These are phyloP conservation scores for Aotearoamyces nothofagi DNA, from an alignment of 2,329 filamentous ascomycete genomes.

Conservation along the genomic window DNA sequence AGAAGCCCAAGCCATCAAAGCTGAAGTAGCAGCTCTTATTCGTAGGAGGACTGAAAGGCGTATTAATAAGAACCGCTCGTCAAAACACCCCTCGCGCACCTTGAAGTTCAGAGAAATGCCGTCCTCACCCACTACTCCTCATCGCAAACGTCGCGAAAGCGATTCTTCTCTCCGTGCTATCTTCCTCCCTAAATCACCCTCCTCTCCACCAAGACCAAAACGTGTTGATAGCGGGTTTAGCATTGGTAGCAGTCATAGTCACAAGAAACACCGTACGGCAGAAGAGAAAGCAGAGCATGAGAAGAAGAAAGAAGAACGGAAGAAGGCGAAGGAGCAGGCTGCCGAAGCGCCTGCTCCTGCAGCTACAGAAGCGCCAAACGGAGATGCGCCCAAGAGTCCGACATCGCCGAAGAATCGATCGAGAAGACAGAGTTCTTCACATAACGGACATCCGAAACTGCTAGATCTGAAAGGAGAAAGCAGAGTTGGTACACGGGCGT, in stretches of 20 bases:
- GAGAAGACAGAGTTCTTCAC: neutral
- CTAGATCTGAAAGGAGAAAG: neutral
- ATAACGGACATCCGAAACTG: neutral
- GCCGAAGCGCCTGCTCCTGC: neutral
- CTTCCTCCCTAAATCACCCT: neutral
- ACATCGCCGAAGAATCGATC: no score
- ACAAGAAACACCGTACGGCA: conserved; percentile 1
- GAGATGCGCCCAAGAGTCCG: no score
- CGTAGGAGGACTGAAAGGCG: neutral
- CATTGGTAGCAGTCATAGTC: neutral
- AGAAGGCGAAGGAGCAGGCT: conserved; percentile 3
- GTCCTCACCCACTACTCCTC: neutral
- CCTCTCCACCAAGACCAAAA: neutral
- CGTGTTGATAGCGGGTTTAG: neutral
- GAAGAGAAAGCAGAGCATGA: conserved; percentile 5
- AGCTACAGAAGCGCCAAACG: neutral
- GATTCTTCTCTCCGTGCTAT: neutral
- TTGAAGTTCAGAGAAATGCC: neutral
- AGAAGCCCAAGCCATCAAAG: neutral
- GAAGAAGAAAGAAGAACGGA: conserved; percentile 2
- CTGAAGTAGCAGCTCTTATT: neutral
- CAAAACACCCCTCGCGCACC: neutral
- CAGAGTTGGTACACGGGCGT: neutral
- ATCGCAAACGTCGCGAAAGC: neutral
- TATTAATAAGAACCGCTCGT: neutral